Conservation (phyloP, 1,139 yeast genomes). For the Debaryomycetaceae sp. region DNA sequence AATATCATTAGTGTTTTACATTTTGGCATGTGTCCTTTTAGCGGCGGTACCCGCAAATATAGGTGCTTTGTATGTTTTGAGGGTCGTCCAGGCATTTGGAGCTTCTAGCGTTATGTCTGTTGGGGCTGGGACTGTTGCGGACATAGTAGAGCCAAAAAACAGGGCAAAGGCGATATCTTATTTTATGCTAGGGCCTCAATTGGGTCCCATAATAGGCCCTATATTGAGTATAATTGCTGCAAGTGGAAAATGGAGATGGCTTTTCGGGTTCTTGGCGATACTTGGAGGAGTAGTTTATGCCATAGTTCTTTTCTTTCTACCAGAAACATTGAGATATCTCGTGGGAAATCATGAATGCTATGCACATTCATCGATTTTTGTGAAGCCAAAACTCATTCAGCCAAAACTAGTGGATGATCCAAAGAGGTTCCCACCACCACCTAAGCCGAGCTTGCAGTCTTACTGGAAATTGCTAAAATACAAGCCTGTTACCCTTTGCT, state of each 20-base stretch:
- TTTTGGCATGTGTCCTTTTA: constrained; percentile 46
- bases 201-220: constrained; percentile 59
- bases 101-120: constrained; percentile 53
- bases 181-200: constrained; percentile 59
- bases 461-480: constrained; percentile 37
- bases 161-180: constrained; percentile 52
- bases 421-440: constrained; percentile 42
- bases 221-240: constrained; percentile 40
- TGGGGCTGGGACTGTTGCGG: constrained; percentile 58
- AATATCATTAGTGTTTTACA: constrained; percentile 40
- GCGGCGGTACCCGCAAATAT: constrained; percentile 49
- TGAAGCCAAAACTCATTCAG: constrained; percentile 29
- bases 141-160: constrained; percentile 42
- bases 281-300: constrained; percentile 38
- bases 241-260: constrained; percentile 50
- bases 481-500: constrained; percentile 46
- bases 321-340: constrained; percentile 53
- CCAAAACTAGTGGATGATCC: constrained; percentile 19
- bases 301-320: constrained; percentile 40
- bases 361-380: constrained; percentile 16
- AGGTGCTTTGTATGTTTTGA: constrained; percentile 38
- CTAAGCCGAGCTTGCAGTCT: constrained; percentile 40
- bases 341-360: constrained; percentile 50
- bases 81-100: constrained; percentile 54
- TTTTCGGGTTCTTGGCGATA: constrained; percentile 51